Evolutionary conservation across 441 rosid species (phyloP).

Genomic region (Pelargonium citronellum): DNA sequence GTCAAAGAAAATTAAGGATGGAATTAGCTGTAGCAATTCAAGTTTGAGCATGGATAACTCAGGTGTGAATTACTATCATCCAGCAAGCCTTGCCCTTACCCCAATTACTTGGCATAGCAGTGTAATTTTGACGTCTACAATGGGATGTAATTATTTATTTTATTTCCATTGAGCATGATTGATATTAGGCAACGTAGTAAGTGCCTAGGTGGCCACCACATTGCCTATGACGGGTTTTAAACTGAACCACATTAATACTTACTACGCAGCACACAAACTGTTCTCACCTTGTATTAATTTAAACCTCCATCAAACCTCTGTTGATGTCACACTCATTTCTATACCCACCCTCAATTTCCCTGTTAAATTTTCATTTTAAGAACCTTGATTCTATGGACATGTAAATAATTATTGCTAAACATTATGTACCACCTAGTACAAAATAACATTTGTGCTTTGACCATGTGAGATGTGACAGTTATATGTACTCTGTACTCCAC

Average conservation of each 20-base stretch:
- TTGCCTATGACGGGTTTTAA: background rate
- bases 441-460: background rate
- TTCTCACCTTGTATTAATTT: too few species aligned
- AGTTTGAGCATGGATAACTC: too few species aligned
- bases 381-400: background rate
- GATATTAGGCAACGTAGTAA: background rate
- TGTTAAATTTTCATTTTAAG: background rate
- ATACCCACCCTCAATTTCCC: background rate
- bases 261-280: too few species aligned
- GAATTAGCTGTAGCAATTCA: too few species aligned
- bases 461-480: background rate
- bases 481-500: background rate
- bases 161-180: background rate
- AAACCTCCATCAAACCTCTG: background rate
- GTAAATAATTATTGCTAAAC: background rate
- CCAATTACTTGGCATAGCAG: background rate
- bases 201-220: background rate
- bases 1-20: too few species aligned
- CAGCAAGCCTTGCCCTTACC: too few species aligned
- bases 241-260: too few species aligned
- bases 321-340: background rate
- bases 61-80: too few species aligned
- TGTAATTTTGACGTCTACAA: background rate
- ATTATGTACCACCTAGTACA: background rate
- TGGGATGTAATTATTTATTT: too few species aligned